Evolutionary conservation across 306 rosid genomes (phyloP), one percentile per base, ranked within the genome.

Genomic region (Corylus heterophylla): DNA sequence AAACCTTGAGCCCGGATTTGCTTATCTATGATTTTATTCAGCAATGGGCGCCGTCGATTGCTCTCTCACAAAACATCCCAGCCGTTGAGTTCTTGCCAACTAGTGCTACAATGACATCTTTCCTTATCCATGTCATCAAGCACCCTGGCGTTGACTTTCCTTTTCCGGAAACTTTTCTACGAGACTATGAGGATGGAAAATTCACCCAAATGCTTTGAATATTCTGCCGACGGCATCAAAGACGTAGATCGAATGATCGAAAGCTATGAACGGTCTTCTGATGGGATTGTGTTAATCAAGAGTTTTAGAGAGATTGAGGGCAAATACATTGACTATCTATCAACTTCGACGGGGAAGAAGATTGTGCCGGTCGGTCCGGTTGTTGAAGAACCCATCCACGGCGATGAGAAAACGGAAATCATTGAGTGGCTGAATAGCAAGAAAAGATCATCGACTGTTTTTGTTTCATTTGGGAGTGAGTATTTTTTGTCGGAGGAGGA

Each of bases 391-490:
- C 83, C 68, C 0, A 70, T 22, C 13, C 9, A 35, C 0, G 73
- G 61, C 29, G 52, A 79, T 20, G 80, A 75, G 45, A 70, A 67
- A 45, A 1, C 1, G 5, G 13, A 13, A 13, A 42, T 25, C 4
- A 48, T 84, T 5, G 35, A 76, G 42, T 84, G 84, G 79, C 80
- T 73, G 1, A 44, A 77, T 37, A 18, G 44, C 12, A 77, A 64
- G 10, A 69, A 79, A 31, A 11, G 35, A 10, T 71, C 70, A 2
- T 83, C 86, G 13, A 63, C 77, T 1, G 80, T 83, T 35, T 51
- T 75, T 27, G 75, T 83, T 8, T 79, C 83, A 3, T 83, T 83
- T 18, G 83, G 86, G 4, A 83, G 83, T 18, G 81, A 83, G 79
- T 79, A 54, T 71, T 79, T 59, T 73, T 47, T 69, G 9, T 45